Base-by-base conservation (phyloP, 805 yeast species). In the Hagleromyces aurorensis region DNA sequence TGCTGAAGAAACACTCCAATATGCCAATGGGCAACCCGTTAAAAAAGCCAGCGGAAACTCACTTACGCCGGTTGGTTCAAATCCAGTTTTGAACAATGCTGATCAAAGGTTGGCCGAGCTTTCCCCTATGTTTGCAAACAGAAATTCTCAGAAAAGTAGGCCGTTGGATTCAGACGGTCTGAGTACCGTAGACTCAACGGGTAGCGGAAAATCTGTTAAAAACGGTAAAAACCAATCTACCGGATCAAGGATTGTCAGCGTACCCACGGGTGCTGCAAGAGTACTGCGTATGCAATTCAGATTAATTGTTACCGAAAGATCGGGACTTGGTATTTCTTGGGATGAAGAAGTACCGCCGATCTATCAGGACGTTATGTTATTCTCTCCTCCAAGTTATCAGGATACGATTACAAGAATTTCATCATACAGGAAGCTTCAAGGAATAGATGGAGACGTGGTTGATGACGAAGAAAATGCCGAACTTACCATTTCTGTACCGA, bases 311-410 rank as follows among this genome's bases (percentile, higher is more conserved):
- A 81, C 94, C 2, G 97, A 87, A 52, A 67, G 97, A 36, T 79
- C 94, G 0, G 99, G 99, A 0, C 65, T 91, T 23, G 98, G 98
- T 4, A 84, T 91, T 17, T 81, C 96, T 0, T 91, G 98, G 97
- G 96, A 89, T 57, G 96, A 89, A 51, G 98, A 91, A 57, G 97
- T 93, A 11, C 99, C 99, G 2, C 99, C 99, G 1, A 81, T 86
- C 13, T 91, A 91, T 48, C 84, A 75, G 31, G 89, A 85, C 42
- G 86, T 91, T 13, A 65, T 75, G 16, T 75, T 93, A 0, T 64
- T 84, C 23, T 75, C 87, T 13, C 98, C 98, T 0, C 98, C 98
- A 2, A 73, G 75, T 3, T 89, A 91, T 55, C 67, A 59, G 25
- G 49, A 47, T 23, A 50, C 40, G 16, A 24, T 29, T 10, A 21